A percentile compares a stretch with the other conserved stretches of the same genome.
Conservation (phyloP, 495 filamentous ascomycete genomes). For the Neurospora sp. region DNA sequence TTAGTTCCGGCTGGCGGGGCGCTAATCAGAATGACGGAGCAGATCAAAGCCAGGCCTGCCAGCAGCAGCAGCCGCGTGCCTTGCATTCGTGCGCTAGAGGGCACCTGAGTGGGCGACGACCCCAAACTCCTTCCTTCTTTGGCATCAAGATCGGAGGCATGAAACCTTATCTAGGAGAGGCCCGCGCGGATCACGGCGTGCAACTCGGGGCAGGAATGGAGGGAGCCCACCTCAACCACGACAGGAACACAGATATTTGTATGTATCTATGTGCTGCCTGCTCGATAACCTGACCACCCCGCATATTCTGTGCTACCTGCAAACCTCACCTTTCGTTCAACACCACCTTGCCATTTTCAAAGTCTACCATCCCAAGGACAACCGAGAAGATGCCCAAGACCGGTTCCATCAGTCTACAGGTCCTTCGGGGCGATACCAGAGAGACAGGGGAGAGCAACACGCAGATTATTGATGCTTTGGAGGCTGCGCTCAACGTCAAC, state of each 20-base stretch:
- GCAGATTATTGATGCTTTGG: neutral
- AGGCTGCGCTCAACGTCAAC: neutral
- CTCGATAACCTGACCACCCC: neutral
- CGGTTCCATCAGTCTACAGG: neutral
- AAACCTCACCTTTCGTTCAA: neutral
- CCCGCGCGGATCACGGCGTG: neutral
- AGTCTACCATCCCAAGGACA: neutral
- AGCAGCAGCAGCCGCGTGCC: too few species aligned
- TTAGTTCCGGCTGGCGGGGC: too few species aligned
- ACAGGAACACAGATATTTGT: neutral
- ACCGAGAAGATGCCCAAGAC: neutral
- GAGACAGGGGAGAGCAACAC: neutral
- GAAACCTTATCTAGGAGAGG: neutral
- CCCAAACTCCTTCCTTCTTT: neutral
- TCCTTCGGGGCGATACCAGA: neutral
- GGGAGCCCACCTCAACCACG: neutral
- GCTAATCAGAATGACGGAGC: too few species aligned
- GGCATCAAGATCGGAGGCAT: neutral
- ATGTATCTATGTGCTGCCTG: neutral
- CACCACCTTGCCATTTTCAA: neutral
- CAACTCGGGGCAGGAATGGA: neutral
- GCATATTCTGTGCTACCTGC: neutral
- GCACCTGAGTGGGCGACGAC: neutral
- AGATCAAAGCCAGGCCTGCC: too few species aligned
- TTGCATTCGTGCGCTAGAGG: neutral